Evolutionary conservation across 495 filamentous ascomycete species (phyloP).

Genomic region (Tetracladium setigerum): DNA sequence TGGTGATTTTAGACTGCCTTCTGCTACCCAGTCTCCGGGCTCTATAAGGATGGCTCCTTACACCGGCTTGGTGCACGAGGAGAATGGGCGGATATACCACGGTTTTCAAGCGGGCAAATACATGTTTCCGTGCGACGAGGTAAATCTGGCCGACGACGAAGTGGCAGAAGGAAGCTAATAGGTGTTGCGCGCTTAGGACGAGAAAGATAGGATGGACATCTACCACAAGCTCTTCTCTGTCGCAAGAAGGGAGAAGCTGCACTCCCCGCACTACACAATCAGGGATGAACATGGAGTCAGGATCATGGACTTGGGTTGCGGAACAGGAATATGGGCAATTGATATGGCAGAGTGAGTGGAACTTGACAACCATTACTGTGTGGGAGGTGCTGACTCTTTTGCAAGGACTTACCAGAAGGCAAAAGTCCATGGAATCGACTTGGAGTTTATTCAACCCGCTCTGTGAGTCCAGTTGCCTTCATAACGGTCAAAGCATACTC

Average conservation of each 20-base stretch:
- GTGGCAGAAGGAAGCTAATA: constrained; percentile 3
- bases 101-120: constrained; percentile 19
- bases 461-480: constrained; percentile 35
- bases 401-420: constrained; percentile 50
- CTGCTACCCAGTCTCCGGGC: not conserved
- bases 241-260: constrained; percentile 51
- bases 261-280: constrained; percentile 47
- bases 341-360: constrained; percentile 69
- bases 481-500: not conserved
- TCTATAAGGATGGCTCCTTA: not conserved
- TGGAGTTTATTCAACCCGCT: constrained; percentile 73
- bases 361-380: not conserved
- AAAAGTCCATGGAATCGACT: constrained; percentile 66
- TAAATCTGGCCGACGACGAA: constrained; percentile 6
- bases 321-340: constrained; percentile 88
- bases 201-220: constrained; percentile 71
- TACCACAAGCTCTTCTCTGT: constrained; percentile 68
- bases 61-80: constrained; percentile 1
- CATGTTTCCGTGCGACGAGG: constrained; percentile 23
- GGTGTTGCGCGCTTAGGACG: constrained; percentile 32
- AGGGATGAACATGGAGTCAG: constrained; percentile 31
- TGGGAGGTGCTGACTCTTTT: constrained; percentile 1
- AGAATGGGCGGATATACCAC: constrained; percentile 20
- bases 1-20: not conserved
- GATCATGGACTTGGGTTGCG: constrained; percentile 79